Evolutionary conservation across 306 rosid genomes (phyloP), one percentile per base, ranked within the genome.

Genomic region (Vachellia pachyceras): DNA sequence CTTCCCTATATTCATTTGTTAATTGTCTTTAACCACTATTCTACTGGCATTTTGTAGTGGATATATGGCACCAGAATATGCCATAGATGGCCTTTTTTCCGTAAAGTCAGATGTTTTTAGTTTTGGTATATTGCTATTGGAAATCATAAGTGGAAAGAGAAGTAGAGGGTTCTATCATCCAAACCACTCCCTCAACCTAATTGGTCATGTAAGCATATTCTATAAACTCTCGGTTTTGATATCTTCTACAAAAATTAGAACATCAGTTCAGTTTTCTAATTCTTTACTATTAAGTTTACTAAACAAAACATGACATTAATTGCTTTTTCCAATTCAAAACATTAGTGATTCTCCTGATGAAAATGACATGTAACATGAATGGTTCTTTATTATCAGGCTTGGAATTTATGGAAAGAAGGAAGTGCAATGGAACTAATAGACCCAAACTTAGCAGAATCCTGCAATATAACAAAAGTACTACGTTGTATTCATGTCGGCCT

Each of bases 51-150:
- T 68, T 61, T 29, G 60, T 10, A 82, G 81, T 60, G 90, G 92
- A 5, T 90, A 90, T 15, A 90, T 90, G 94, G 89, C 91, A 65
- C 91, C 90, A 0, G 94, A 90, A 60, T 88, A 88, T 33, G 91
- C 89, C 1, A 73, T 50, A 5, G 83, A 86, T 54, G 90, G 90
- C 0, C 57, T 78, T 0, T 88, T 90, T 49, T 90, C 92, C 0
- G 13, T 84, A 2, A 90, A 85, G 68, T 81, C 88, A 1, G 85
- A 85, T 2, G 75, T 77, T 2, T 84, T 85, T 10, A 85, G 88
- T 13, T 81, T 87, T n/a, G 90, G 94, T 4, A 80, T 90, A 54
- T 47, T 88, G n/a, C 0, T 88, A 44, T 15, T 90, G 25, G 91
- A 90, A 87, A 88, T 90, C 9, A 57, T 91, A 73, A 77, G 86